Evolutionary conservation across 768 basidiomycete genomes (phyloP).

Genomic region (Sarcodon aspratus): DNA sequence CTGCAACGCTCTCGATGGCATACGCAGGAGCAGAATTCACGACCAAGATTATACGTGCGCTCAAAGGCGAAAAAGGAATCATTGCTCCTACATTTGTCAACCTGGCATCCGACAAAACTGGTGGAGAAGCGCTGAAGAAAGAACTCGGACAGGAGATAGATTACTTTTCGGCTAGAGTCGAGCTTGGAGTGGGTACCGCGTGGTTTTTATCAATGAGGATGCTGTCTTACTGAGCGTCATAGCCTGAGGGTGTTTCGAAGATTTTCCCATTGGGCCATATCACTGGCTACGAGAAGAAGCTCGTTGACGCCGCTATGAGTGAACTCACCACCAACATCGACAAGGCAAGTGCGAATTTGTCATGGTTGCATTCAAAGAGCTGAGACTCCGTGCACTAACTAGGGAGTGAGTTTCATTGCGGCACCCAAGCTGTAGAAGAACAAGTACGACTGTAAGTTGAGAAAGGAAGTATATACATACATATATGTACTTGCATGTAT

Average conservation of each 20-base stretch:
- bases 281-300: constrained; percentile 58
- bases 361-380: background rate
- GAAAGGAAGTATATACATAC: too few species aligned
- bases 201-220: background rate
- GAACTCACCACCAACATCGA: constrained; percentile 69
- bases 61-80: constrained; percentile 83
- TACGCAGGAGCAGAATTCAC: constrained; percentile 91
- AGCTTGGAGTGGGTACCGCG: constrained; percentile 65
- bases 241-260: constrained; percentile 75
- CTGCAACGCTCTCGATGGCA: constrained; percentile 96
- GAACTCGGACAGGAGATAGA: constrained; percentile 69
- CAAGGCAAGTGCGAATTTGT: constrained; percentile 29
- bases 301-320: constrained; percentile 71
- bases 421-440: constrained; percentile 15
- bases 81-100: constrained; percentile 78
- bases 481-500: too few species aligned
- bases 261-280: constrained; percentile 74
- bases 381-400: background rate
- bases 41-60: constrained; percentile 66
- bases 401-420: constrained; percentile 18
- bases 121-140: constrained; percentile 62
- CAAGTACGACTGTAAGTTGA: background rate
- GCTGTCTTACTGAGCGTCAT: constrained; percentile 1
- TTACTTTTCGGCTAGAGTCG: constrained; percentile 84
- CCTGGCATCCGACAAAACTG: constrained; percentile 57